These are phyloP conservation scores for Pharus latifolius DNA, from an alignment of 176 grass and related monocot genomes.

Conservation along the genomic window DNA sequence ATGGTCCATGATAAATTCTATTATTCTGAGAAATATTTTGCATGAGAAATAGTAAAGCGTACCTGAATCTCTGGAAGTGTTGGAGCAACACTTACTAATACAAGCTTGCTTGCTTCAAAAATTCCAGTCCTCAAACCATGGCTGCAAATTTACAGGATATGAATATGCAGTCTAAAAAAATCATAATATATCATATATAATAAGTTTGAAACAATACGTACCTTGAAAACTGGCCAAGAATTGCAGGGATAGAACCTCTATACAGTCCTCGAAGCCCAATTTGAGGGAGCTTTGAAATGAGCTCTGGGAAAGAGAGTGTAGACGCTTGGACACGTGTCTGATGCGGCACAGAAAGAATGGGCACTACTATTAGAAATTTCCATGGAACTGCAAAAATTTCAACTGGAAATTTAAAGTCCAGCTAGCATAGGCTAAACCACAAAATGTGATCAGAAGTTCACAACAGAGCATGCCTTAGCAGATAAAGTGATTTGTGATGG, in stretches of 20 bases:
- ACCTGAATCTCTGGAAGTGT: slow-evolving; percentile 90
- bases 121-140: slow-evolving; percentile 98
- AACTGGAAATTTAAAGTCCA: background rate
- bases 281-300: slow-evolving; percentile 77
- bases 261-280: slow-evolving; percentile 89
- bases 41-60: background rate
- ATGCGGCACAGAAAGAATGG: background rate
- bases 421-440: background rate
- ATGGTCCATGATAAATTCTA: background rate
- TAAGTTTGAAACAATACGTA: slow-evolving; percentile 11
- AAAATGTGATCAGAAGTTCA: background rate
- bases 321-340: slow-evolving; percentile 97
- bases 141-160: slow-evolving; percentile 40
- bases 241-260: slow-evolving; percentile 92
- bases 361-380: slow-evolving; percentile 3
- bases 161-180: slow-evolving; percentile 7
- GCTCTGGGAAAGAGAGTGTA: slow-evolving; percentile 88
- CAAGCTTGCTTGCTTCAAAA: slow-evolving; percentile 91
- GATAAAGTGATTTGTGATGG: background rate
- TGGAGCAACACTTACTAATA: slow-evolving; percentile 77
- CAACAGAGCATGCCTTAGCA: background rate
- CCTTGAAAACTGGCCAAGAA: slow-evolving; percentile 98
- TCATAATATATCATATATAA: background rate
- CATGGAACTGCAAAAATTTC: background rate
- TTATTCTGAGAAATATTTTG: too few relatives aligned